Base-by-base conservation (phyloP, 225 moss, liverwort and hornwort species). In the Ulota crispa region DNA sequence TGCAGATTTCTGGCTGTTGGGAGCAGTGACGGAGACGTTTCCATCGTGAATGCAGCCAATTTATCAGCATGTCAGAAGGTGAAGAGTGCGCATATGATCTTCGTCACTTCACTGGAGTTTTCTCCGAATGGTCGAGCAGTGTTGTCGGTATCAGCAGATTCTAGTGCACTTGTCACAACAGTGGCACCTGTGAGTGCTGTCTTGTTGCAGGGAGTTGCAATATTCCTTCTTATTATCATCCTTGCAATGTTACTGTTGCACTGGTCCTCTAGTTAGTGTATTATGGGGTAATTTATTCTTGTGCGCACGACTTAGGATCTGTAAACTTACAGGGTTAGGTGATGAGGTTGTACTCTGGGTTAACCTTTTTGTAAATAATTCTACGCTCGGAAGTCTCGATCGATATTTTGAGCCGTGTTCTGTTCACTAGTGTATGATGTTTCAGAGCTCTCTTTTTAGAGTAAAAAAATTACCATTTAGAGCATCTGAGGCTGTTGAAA, bases 41-140 rank as follows among this genome's bases (percentile, higher is more conserved):
- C 88, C 52, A 80, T 97, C 70, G 76, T 95, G 42, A 80, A 92
- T 75, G 83, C 90, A 31, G 79, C 78, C 60, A 95, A 39, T 76
- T 62, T 96, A 76, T 89, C 79, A 68, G 83, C 86, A 5, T 86
- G 75, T 76, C 95, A 92, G 87, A 89, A 82, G 68, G 80, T 97
- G 81, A 92, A 85, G 82, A 55, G 82, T 85, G 96, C 95, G 10
- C 96, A 96, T 54, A 92, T 93, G 94, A 86, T 96, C 53, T 93
- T 96, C 75, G 92, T 96, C 68, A 95, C 93, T 20, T 85, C 92
- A 31, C 95, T 93, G 91, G 91, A 92, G 81, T 96, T 96, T 85
- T 92, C 94, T 36, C 89, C 93, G 39, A 91, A 86, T 76, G 81
- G 93, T 78, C 85, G 86, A 70, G 93, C 95, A 32, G 77, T 96